phyloP scores from a whole-genome alignment of 805 yeast genomes.

The Pichia rugopelliculosa region DNA sequence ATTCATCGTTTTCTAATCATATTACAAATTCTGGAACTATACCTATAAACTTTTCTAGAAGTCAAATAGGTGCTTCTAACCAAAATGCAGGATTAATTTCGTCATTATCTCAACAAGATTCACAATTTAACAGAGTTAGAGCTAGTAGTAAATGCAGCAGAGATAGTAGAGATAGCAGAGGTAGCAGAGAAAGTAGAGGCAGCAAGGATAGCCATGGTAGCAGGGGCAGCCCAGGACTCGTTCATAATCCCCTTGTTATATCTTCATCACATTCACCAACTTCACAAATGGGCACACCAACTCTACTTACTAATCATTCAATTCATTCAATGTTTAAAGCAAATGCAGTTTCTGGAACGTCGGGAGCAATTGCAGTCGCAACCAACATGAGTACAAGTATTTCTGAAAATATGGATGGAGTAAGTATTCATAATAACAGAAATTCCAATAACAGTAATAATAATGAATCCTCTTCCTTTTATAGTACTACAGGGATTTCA shows the following conservation, averaged over 20 bases:
- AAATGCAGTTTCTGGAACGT: slow-evolving; percentile 9
- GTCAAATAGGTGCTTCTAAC: background rate
- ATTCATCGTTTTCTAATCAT: background rate
- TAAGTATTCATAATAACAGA: background rate
- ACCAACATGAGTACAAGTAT: background rate
- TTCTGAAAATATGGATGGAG: background rate
- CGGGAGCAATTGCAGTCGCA: slow-evolving; percentile 8
- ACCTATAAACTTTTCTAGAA: background rate
- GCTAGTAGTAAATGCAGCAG: slow-evolving; percentile 1
- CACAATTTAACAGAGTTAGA: background rate
- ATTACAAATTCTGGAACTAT: background rate
- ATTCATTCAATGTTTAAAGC: slow-evolving; percentile 11
- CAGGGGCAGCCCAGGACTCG: slow-evolving; percentile 7
- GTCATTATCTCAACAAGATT: background rate
- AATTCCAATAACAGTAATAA: background rate
- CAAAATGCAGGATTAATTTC: background rate
- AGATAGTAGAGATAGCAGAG: background rate
- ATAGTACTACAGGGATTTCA: background rate
- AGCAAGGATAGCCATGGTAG: slow-evolving; percentile 4
- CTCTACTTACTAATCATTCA: slow-evolving; percentile 1
- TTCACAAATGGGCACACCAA: slow-evolving; percentile 4
- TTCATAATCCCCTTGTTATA: slow-evolving; percentile 1
- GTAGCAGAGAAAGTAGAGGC: slow-evolving; percentile 5
- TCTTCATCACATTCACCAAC: slow-evolving; percentile 6
- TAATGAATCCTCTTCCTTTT: background rate